phyloP scores from a whole-genome alignment of 2,329 filamentous ascomycete genomes.

The Pezicula neosporulosa region DNA sequence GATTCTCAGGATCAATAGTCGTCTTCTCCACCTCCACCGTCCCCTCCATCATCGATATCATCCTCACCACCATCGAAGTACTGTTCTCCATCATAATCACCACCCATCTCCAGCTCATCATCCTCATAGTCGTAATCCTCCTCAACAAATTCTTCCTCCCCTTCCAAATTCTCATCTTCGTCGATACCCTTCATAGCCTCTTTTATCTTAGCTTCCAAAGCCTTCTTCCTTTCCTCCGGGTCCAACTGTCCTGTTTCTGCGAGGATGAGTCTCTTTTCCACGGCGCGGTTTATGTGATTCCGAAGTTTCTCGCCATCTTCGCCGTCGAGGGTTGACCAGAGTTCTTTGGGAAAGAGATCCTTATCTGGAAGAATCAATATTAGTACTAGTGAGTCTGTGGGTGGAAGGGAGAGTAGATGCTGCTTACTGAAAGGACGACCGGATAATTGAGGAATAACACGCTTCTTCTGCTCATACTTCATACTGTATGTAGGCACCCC shows the following conservation, averaged over 20 bases:
- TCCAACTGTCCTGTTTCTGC: slow-evolving; percentile 4
- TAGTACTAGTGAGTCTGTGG: not conserved
- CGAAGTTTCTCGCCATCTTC: slow-evolving; percentile 19
- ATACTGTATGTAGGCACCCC: slow-evolving; percentile 58
- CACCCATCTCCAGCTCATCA: slow-evolving; percentile 54
- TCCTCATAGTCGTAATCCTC: slow-evolving; percentile 57
- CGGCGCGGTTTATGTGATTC: slow-evolving; percentile 19
- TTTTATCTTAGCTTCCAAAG: slow-evolving; percentile 24
- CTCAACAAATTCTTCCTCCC: slow-evolving; percentile 31
- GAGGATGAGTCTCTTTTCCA: slow-evolving; percentile 29
- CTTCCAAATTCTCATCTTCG: slow-evolving; percentile 32
- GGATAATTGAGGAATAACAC: slow-evolving; percentile 50
- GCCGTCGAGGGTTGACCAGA: slow-evolving; percentile 50
- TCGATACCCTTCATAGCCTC: slow-evolving; percentile 26
- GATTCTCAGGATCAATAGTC: too few species aligned
- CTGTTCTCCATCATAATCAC: slow-evolving; percentile 62
- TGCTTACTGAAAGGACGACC: slow-evolving; percentile 51
- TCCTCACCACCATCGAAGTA: slow-evolving; percentile 60
- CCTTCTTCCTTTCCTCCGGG: slow-evolving; percentile 27
- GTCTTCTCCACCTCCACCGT: slow-evolving; percentile 40
- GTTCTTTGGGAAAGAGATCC: slow-evolving; percentile 54
- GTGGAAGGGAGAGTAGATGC: slow-evolving; percentile 17
- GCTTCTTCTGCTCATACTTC: slow-evolving; percentile 53
- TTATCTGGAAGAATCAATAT: slow-evolving; percentile 36
- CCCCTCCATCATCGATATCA: slow-evolving; percentile 49